Percentiles rank a stretch among this genome's conserved stretches.
Evolutionary conservation across 2,329 filamentous ascomycete species (phyloP).

Genomic region (Aureobasidium sp.): DNA sequence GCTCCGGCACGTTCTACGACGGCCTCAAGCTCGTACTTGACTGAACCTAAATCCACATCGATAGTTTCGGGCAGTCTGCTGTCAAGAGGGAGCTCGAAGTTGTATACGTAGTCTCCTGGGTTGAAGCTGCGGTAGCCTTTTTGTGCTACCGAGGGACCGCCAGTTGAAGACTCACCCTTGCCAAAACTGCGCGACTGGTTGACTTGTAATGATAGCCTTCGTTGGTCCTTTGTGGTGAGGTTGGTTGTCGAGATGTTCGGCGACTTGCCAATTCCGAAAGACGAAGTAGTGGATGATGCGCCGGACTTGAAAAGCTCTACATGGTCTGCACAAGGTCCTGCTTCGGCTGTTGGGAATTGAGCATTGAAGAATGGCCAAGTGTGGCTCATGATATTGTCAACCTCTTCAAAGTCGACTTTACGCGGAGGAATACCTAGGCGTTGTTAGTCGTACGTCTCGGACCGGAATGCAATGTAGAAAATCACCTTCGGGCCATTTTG

Average conservation of each 20-base stretch:
- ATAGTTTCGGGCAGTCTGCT: constrained; percentile 74
- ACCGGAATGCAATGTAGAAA: neutral
- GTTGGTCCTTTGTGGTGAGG: constrained; percentile 42
- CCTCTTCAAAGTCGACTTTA: constrained; percentile 75
- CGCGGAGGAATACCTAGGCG: constrained; percentile 66
- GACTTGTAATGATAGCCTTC: constrained; percentile 69
- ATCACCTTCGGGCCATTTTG: constrained; percentile 85
- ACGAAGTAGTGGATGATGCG: constrained; percentile 24
- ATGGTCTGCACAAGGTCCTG: constrained; percentile 53
- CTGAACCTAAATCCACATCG: constrained; percentile 73
- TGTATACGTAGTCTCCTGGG: constrained; percentile 63
- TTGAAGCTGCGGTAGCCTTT: constrained; percentile 83
- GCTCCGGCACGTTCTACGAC: constrained; percentile 78
- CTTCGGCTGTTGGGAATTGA: constrained; percentile 50
- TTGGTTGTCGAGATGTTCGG: constrained; percentile 38
- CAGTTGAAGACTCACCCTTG: constrained; percentile 58
- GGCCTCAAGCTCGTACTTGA: constrained; percentile 81
- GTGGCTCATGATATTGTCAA: constrained; percentile 78
- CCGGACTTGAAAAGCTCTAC: constrained; percentile 46
- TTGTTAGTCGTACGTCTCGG: neutral
- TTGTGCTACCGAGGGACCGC: constrained; percentile 50
- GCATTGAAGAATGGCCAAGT: constrained; percentile 90
- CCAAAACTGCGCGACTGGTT: constrained; percentile 77
- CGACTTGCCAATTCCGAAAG: constrained; percentile 33
- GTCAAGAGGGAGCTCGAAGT: constrained; percentile 77